A percentile compares a stretch with the other conserved stretches of the same genome.
These are phyloP conservation scores for Annulohypoxylon bovei DNA, from an alignment of 495 filamentous ascomycete genomes.

Conservation along the genomic window DNA sequence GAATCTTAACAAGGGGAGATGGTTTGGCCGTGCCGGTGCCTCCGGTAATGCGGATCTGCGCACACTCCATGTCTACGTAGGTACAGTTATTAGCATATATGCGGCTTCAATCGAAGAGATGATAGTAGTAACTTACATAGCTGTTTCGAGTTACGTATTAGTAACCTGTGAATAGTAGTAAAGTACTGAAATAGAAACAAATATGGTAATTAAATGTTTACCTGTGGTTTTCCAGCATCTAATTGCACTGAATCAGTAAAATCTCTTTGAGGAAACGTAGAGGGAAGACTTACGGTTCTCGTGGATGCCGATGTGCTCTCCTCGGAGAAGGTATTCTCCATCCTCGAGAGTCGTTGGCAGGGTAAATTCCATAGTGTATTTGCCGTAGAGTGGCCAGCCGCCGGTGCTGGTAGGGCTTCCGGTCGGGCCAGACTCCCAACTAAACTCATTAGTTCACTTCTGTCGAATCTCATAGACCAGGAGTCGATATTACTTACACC, in stretches of 20 bases:
- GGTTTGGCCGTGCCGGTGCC: conserved; percentile 56
- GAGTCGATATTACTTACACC: conserved; percentile 50
- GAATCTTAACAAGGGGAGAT: conserved; percentile 56
- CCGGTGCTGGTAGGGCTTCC: conserved; percentile 43
- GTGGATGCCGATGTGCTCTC: conserved; percentile 67
- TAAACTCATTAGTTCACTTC: conserved; percentile 10
- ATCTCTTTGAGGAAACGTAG: background rate
- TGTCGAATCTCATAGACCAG: background rate
- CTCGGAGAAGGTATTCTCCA: conserved; percentile 66
- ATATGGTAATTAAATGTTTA: background rate
- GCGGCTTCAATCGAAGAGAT: background rate
- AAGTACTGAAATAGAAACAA: background rate
- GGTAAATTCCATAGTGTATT: conserved; percentile 57
- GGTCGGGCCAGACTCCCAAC: conserved; percentile 47
- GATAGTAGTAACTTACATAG: conserved; percentile 45
- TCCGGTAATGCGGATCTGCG: conserved; percentile 62
- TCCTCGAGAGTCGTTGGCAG: conserved; percentile 58
- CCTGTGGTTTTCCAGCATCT: conserved; percentile 38
- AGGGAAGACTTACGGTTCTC: conserved; percentile 44
- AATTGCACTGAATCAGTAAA: conserved; percentile 7
- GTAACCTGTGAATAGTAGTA: background rate
- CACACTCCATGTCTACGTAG: conserved; percentile 63
- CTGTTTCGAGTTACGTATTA: background rate
- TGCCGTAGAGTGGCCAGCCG: conserved; percentile 51
- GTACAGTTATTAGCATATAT: conserved; percentile 44